Conservation (phyloP, 305 asterid species). For the Ruellia speciosa region DNA sequence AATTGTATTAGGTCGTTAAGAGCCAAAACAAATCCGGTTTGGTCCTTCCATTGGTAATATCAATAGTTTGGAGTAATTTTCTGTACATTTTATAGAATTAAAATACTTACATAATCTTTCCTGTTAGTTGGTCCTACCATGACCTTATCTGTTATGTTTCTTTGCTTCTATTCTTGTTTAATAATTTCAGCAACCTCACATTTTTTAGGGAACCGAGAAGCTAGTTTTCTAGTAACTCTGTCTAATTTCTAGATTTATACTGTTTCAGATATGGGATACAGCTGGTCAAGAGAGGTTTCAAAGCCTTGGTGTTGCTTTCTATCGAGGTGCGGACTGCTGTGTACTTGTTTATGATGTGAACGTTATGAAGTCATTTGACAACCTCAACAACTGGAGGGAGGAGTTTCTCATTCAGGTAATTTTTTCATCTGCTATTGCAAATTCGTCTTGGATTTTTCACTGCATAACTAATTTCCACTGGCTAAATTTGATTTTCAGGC, state of each 20-base stretch:
- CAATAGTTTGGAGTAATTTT: too few species aligned
- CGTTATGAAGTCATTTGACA: slow-evolving; percentile 52
- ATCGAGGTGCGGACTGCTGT: slow-evolving; percentile 77
- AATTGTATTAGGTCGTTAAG: background rate
- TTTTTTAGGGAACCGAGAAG: too few species aligned
- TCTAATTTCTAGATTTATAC: background rate
- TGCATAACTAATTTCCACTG: slow-evolving; percentile 9
- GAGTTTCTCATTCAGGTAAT: slow-evolving; percentile 63
- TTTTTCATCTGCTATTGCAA: slow-evolving; percentile 14
- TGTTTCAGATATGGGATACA: slow-evolving; percentile 63
- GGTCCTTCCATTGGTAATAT: too few species aligned
- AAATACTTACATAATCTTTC: too few species aligned
- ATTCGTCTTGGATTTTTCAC: slow-evolving; percentile 10
- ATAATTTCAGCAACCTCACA: too few species aligned
- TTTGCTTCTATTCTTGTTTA: too few species aligned
- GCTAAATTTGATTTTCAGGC: slow-evolving; percentile 42
- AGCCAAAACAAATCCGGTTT: background rate
- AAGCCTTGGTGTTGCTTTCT: slow-evolving; percentile 81
- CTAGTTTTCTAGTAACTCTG: too few species aligned
- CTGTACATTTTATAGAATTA: too few species aligned
- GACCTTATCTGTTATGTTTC: too few species aligned
- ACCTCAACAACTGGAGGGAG: slow-evolving; percentile 64
- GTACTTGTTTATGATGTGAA: slow-evolving; percentile 59
- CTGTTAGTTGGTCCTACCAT: too few species aligned
- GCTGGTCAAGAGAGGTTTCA: slow-evolving; percentile 84